Percentiles rank a stretch among this genome's conserved stretches.
Conservation (phyloP, 1,284 basidiomycete genomes). For the Takashimella koratensis region DNA sequence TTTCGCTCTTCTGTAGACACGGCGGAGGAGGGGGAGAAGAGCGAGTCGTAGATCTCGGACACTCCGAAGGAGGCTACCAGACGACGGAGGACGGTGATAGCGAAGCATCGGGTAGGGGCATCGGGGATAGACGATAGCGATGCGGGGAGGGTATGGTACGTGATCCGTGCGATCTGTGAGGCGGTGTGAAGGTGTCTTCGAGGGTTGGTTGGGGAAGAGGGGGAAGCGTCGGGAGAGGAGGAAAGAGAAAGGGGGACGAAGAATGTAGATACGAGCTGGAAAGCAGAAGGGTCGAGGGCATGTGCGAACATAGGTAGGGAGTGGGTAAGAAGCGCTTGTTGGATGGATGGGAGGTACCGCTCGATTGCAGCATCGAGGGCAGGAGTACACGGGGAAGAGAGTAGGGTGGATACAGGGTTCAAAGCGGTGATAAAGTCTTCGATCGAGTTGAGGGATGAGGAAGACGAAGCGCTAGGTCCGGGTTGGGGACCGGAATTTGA, state of each 20-base stretch:
- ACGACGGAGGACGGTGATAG: slow-evolving; percentile 53
- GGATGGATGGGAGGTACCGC: slow-evolving; percentile 32
- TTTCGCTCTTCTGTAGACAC: slow-evolving; percentile 9
- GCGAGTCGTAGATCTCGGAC: slow-evolving; percentile 59
- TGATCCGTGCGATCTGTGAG: slow-evolving; percentile 24
- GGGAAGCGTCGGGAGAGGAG: too few species aligned
- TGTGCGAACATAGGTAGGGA: slow-evolving; percentile 67
- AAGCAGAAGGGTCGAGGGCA: slow-evolving; percentile 53
- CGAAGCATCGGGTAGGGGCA: slow-evolving; percentile 24
- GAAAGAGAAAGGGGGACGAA: slow-evolving; percentile 35
- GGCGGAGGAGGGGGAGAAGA: slow-evolving; percentile 44
- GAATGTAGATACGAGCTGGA: slow-evolving; percentile 22
- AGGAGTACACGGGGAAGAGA: neutral
- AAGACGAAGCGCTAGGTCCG: too few species aligned
- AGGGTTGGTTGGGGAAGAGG: neutral
- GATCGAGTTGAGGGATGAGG: neutral
- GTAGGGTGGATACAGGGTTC: neutral
- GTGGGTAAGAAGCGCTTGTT: slow-evolving; percentile 23
- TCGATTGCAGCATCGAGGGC: slow-evolving; percentile 11
- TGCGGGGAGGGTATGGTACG: slow-evolving; percentile 28
- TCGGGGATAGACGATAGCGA: slow-evolving; percentile 11
- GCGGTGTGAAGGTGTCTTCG: neutral
- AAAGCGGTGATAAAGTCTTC: neutral
- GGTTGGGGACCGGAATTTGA: too few species aligned
- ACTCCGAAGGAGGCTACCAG: slow-evolving; percentile 63